Percentiles rank a stretch among this genome's conserved stretches.
Evolutionary conservation across 108 stramenopile species (phyloP).

Genomic region (Nannochloropsis granulata): DNA sequence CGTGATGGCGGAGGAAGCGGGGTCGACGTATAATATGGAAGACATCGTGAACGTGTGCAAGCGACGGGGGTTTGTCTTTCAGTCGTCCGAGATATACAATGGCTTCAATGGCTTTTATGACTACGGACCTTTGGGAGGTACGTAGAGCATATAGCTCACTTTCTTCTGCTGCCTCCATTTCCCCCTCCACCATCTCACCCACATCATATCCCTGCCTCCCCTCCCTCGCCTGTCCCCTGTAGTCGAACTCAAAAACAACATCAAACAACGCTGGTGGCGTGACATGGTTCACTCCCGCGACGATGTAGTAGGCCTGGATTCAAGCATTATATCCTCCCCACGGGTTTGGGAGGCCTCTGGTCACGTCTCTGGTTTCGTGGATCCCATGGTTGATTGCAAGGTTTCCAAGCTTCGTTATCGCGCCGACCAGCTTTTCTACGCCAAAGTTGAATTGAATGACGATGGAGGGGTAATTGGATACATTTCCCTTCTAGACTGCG

Average conservation of each 20-base stretch:
- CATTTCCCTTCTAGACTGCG: conserved; percentile 71
- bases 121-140: conserved; percentile 79
- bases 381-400: conserved; percentile 94
- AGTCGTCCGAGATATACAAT: conserved; percentile 87
- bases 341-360: conserved; percentile 80
- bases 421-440: conserved; percentile 78
- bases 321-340: conserved; percentile 78
- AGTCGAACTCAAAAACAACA: conserved; percentile 41
- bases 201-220: not conserved
- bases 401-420: conserved; percentile 81
- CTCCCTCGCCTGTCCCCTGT: not conserved
- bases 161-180: not conserved
- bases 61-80: conserved; percentile 86
- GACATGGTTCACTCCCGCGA: conserved; percentile 70
- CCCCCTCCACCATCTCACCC: no score
- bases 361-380: conserved; percentile 86
- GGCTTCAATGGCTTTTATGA: conserved; percentile 93
- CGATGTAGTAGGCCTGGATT: conserved; percentile 83
- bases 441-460: conserved; percentile 40
- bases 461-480: conserved; percentile 45
- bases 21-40: conserved; percentile 14
- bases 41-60: conserved; percentile 65
- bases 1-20: not conserved
- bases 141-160: conserved; percentile 41
- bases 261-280: conserved; percentile 73